Conservation (phyloP, 2,329 filamentous ascomycete genomes). For the Aspergillus vadensis region DNA sequence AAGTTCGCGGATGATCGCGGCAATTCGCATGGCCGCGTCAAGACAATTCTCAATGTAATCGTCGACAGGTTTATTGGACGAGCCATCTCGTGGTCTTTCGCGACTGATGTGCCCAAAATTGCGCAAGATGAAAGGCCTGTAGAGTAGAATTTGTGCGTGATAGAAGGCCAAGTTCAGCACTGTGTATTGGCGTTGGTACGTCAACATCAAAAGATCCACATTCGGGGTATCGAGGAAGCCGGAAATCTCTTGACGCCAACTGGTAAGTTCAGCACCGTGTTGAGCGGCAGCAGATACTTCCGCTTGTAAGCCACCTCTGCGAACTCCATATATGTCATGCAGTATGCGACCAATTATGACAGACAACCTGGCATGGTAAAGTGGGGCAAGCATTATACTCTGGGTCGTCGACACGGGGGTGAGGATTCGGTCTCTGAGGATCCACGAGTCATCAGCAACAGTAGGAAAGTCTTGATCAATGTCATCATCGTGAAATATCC, state of each 20-base stretch:
- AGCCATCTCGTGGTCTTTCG: slow-evolving; percentile 21
- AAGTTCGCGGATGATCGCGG: slow-evolving; percentile 44
- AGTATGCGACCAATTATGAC: slow-evolving; percentile 49
- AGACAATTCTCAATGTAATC: slow-evolving; percentile 38
- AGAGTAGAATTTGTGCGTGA: slow-evolving; percentile 37
- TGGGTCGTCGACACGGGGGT: slow-evolving; percentile 33
- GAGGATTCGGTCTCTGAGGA: slow-evolving; percentile 18
- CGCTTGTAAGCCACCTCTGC: slow-evolving; percentile 11
- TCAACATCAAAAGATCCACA: slow-evolving; percentile 43
- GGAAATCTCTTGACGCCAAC: slow-evolving; percentile 52
- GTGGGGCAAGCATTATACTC: slow-evolving; percentile 48
- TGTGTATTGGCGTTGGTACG: slow-evolving; percentile 50
- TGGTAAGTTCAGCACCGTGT: slow-evolving; percentile 45
- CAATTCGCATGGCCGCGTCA: slow-evolving; percentile 44
- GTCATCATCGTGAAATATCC: slow-evolving; percentile 23
- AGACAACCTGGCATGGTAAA: slow-evolving; percentile 50
- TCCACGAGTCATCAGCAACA: slow-evolving; percentile 25
- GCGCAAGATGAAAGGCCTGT: slow-evolving; percentile 37
- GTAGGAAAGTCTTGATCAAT: slow-evolving; percentile 25
- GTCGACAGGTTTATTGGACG: slow-evolving; percentile 6
- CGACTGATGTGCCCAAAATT: slow-evolving; percentile 22
- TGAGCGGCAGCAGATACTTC: slow-evolving; percentile 41
- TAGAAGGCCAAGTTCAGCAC: slow-evolving; percentile 40
- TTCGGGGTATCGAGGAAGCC: slow-evolving; percentile 29
- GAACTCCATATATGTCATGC: slow-evolving; percentile 45